phyloP scores from a whole-genome alignment of 768 basidiomycete genomes.

The Strobilomyces confusus region DNA sequence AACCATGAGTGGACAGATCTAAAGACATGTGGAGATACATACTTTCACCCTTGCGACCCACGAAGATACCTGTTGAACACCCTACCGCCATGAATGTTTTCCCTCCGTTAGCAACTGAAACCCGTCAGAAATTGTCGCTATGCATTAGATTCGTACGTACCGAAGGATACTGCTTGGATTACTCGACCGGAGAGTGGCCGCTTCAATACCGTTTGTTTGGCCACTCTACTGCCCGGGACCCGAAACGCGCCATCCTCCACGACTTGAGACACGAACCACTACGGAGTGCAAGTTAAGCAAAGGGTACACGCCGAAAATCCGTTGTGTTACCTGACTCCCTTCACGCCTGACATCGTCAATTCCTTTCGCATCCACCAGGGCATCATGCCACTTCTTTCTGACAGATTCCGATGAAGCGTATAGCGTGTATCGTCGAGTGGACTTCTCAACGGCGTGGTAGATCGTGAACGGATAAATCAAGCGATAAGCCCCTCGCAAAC shows the following conservation, averaged over 20 bases:
- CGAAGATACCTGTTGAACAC: conserved; percentile 67
- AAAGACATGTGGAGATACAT: conserved; percentile 14
- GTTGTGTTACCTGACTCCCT: conserved; percentile 56
- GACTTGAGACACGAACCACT: conserved; percentile 67
- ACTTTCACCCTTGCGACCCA: conserved; percentile 56
- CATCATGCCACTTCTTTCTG: conserved; percentile 60
- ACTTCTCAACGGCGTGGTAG: conserved; percentile 59
- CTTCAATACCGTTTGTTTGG: conserved; percentile 27
- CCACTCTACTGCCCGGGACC: conserved; percentile 35
- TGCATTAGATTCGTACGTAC: conserved; percentile 37
- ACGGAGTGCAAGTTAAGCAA: conserved; percentile 7
- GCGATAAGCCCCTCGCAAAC: conserved; percentile 46
- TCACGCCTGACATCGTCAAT: conserved; percentile 65
- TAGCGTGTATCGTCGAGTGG: conserved; percentile 65
- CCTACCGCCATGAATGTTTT: conserved; percentile 61
- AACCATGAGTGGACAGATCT: neutral
- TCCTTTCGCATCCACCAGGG: conserved; percentile 58
- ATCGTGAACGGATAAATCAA: conserved; percentile 74
- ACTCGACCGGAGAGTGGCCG: conserved; percentile 53
- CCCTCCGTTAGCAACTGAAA: conserved; percentile 41
- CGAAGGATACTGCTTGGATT: conserved; percentile 55
- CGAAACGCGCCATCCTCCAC: conserved; percentile 65
- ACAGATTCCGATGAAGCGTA: conserved; percentile 55
- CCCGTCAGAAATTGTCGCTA: neutral
- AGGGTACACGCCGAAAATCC: neutral